These are phyloP conservation scores for Alopecurus myosuroides DNA, from an alignment of 176 grass and related monocot genomes.

Conservation along the genomic window DNA sequence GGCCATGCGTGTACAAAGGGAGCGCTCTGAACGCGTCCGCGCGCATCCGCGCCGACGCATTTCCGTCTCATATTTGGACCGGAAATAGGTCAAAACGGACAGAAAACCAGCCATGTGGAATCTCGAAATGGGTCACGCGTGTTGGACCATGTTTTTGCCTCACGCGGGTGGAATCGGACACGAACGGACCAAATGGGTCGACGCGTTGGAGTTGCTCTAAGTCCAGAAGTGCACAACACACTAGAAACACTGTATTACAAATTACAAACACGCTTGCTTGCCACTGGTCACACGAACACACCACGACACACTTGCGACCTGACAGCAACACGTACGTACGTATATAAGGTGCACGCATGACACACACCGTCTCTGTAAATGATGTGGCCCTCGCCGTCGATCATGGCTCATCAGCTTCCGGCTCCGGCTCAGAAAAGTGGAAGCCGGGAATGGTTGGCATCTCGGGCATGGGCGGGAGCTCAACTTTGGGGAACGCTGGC, in stretches of 20 bases:
- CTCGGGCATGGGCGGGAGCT: not conserved
- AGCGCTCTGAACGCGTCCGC: too few species aligned
- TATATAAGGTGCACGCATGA: not conserved
- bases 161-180: too few species aligned
- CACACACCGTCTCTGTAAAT: not conserved
- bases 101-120: too few species aligned
- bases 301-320: not conserved
- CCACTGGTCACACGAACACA: not conserved
- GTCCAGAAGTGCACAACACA: not conserved
- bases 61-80: too few species aligned
- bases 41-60: too few species aligned
- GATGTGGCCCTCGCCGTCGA: not conserved
- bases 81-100: too few species aligned
- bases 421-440: not conserved
- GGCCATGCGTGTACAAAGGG: too few species aligned
- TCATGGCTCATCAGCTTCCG: not conserved
- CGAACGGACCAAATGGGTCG: too few species aligned
- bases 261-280: not conserved
- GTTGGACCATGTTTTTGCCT: too few species aligned
- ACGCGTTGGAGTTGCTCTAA: too few species aligned
- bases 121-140: too few species aligned
- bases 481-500: not conserved
- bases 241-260: not conserved
- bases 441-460: not conserved
- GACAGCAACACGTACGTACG: not conserved